phyloP scores from a whole-genome alignment of 208 protist species.

The Trypanosoma brucei region DNA sequence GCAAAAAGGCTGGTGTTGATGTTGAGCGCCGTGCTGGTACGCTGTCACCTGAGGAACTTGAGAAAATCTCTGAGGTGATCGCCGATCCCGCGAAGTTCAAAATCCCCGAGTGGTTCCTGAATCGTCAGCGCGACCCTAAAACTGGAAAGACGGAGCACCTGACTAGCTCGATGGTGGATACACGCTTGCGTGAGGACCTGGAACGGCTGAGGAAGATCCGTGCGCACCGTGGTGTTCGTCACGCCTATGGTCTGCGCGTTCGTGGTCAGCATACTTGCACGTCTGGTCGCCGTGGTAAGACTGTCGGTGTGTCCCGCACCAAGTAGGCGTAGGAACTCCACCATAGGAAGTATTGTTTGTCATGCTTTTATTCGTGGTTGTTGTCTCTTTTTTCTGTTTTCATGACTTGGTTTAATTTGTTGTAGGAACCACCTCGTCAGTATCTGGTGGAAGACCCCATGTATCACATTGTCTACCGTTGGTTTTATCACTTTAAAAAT shows the following conservation, averaged over 20 bases:
- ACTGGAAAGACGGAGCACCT: conserved; percentile 98
- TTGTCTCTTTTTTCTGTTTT: conserved; percentile 11
- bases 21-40: conserved; percentile 94
- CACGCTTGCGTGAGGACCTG: conserved; percentile 98
- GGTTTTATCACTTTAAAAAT: too few relatives aligned
- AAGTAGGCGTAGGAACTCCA: conserved; percentile 41
- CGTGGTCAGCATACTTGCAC: conserved; percentile 99
- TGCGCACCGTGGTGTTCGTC: conserved; percentile 98
- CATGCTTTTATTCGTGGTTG: conserved; percentile 8
- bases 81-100: conserved; percentile 98
- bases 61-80: conserved; percentile 97
- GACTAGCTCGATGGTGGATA: conserved; percentile 95
- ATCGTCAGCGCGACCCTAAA: conserved; percentile 98
- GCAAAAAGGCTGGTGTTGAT: conserved; percentile 99
- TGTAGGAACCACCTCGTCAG: too few relatives aligned
- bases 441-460: too few relatives aligned
- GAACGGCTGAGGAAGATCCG: conserved; percentile 99
- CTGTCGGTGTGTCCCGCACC: conserved; percentile 74
- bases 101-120: conserved; percentile 99
- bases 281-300: conserved; percentile 96
- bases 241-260: conserved; percentile 98
- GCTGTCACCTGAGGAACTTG: conserved; percentile 93
- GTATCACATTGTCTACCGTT: too few relatives aligned
- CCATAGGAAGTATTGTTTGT: background rate
- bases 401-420: conserved; percentile 8